Evolutionary conservation across 2,329 filamentous ascomycete genomes (phyloP).

Genomic region (Pseudopyrenochaeta lycopersici): DNA sequence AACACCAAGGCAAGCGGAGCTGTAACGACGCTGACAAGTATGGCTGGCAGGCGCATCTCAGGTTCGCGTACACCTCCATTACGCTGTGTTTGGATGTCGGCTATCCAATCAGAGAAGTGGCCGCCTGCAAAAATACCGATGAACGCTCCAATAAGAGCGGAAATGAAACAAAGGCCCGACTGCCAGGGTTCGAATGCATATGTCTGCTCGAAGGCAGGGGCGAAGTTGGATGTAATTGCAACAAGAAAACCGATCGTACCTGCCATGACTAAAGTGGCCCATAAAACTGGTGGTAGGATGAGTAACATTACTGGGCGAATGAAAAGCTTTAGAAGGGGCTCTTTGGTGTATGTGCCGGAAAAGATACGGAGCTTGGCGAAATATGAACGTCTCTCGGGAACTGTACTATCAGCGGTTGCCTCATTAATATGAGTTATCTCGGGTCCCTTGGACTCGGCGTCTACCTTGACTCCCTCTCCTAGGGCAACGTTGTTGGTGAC

Average conservation of each 20-base stretch:
- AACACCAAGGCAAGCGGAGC: constrained; percentile 51
- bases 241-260: constrained; percentile 65
- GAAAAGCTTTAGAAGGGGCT: too few relatives aligned
- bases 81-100: constrained; percentile 47
- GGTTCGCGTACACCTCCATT: constrained; percentile 65
- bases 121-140: constrained; percentile 64
- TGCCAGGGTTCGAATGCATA: constrained; percentile 60
- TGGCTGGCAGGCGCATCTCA: constrained; percentile 61
- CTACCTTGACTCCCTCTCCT: too few relatives aligned
- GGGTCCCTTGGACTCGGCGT: too few relatives aligned
- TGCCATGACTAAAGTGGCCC: constrained; percentile 64
- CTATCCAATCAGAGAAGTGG: constrained; percentile 63
- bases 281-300: constrained; percentile 62
- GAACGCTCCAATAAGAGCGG: constrained; percentile 60
- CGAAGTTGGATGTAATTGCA: constrained; percentile 46
- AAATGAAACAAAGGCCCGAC: constrained; percentile 65
- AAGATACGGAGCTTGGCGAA: too few relatives aligned
- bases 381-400: too few relatives aligned
- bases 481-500: constrained; percentile 24
- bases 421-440: too few relatives aligned
- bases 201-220: constrained; percentile 38
- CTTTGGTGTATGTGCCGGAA: too few relatives aligned
- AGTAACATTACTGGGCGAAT: too few relatives aligned
- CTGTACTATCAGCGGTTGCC: too few relatives aligned
- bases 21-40: constrained; percentile 57